Evolutionary conservation across 805 yeast genomes (phyloP), one percentile per base, ranked within the genome.

Genomic region (Lipomyces orientalis): DNA sequence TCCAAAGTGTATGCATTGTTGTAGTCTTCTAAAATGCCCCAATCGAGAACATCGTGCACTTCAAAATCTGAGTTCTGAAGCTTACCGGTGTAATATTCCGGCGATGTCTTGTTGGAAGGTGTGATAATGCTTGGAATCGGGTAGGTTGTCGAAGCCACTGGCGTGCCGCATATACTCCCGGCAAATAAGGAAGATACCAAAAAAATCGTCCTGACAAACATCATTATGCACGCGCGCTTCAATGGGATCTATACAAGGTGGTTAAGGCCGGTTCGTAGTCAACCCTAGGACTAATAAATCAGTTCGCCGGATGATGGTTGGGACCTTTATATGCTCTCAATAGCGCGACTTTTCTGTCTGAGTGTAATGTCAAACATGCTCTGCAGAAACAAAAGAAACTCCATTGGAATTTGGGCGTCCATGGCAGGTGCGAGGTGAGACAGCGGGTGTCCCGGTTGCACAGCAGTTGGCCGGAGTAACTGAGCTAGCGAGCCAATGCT

Each of bases 1-100:
- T 62, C 51, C 51, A 65, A 12, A 9, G 10, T 16, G 35, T 64
- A 65, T 9, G 25, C 39, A 33, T 58, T 64, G 25, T 16, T 16
- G 35, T 29, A 54, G 35, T 65, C 68, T 8, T 58, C 63, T 8
- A 65, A 49, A 14, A 19, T n/a, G 55, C 68, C 68, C 8, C 9
- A 58, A 49, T 64, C 62, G 16, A 16, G 34, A 31, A 54, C 60
- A 10, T 37, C 31, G 54, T 12, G 12, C 35, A 58, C 59, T 16
- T 31, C 34, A 51, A 60, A 31, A 9, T 14, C n/a, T 10, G 39
- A 14, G 56, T 59, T 33, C 14, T 25, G 19, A 31, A 25, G 9
- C 16, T 46, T 2, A 6, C 33, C 58, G 25, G 58, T 7, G 25
- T 37, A 8, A 52, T 19, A 49, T 22, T 49, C 14, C 29, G 54